Evolutionary conservation across 1,284 basidiomycete genomes (phyloP), one percentile per base, ranked within the genome.

Genomic region (Puccinia coronata): DNA sequence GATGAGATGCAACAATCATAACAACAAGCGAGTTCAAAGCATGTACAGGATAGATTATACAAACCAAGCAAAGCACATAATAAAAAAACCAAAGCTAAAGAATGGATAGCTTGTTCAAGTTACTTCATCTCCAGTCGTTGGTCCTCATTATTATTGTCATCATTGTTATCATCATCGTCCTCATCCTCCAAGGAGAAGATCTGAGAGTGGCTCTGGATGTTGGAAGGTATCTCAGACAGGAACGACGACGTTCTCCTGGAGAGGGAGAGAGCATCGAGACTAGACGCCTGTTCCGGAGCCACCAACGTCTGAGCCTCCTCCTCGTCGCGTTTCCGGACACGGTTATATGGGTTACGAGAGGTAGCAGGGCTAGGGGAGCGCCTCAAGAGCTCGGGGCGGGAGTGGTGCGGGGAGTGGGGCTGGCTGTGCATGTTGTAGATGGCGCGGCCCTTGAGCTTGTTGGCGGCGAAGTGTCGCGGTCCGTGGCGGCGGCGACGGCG

Each of bases 151-250:
- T 65, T 39, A 41, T 65, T 39, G 12, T 59, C 57, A 9, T 59
- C 59, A 5, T 67, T 41, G 63, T 67, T n/a, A 65, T 65, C 61
- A 41, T 65, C 61, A 31, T 59, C 57, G 12, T 59, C 59, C 8
- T 67, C 63, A 41, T 67, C 63, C 47, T 67, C 41, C 63, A 67
- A 43, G 12, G 63, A 67, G 63, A 67, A 67, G 63, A 67, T 67
- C 2, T 67, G 63, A 67, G 63, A 67, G 5, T 67, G 41, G n/a
- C 47, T 3, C 14, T 14, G 63, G 23, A 23, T 28, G 47, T 67
- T 39, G 12, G 63, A 28, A 4, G 63, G 41, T 18, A 39, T 5
- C 8, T 63, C 61, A n/a, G 61, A 63, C 20, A 63, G 36, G 36
- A 63, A 20, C 9, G 61, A 20, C 9, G 61, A 63, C 6, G 20